Evolutionary conservation across 2,329 filamentous ascomycete genomes (phyloP).

Genomic region (Aaosphaeria pasadenensis): DNA sequence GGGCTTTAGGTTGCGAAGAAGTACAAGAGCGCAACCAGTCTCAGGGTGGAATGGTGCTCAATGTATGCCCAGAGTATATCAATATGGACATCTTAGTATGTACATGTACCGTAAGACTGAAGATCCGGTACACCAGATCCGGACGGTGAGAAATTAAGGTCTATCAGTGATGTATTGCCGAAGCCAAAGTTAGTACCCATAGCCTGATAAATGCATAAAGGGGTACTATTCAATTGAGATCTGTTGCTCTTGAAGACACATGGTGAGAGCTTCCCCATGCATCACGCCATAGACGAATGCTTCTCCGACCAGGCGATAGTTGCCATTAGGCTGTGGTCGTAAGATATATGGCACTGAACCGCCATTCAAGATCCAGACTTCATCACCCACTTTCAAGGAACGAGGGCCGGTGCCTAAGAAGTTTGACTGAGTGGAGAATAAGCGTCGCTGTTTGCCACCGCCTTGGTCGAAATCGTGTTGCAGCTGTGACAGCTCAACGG

Average conservation of each 20-base stretch:
- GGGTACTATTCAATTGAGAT: conserved; percentile 11
- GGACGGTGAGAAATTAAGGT: no score
- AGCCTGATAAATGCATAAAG: background rate
- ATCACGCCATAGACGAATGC: conserved; percentile 24
- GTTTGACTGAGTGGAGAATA: conserved; percentile 16
- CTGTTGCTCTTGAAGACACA: conserved; percentile 8
- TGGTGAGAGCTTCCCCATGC: conserved; percentile 15
- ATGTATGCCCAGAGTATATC: no score
- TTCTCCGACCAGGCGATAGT: conserved; percentile 19
- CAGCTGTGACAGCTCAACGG: conserved; percentile 21
- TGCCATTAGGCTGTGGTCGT: conserved; percentile 10
- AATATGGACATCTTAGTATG: no score
- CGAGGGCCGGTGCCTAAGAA: conserved; percentile 20
- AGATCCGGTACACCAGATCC: no score
- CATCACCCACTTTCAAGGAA: conserved; percentile 15
- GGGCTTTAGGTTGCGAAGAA: conserved; percentile 11
- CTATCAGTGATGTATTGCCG: background rate
- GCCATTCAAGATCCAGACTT: conserved; percentile 18
- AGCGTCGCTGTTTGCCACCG: conserved; percentile 15
- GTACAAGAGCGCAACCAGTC: no score
- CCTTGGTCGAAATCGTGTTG: conserved; percentile 27
- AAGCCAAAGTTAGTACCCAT: background rate
- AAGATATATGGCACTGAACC: conserved; percentile 16
- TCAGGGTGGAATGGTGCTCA: no score
- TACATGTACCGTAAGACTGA: no score